Evolutionary conservation across 2,329 filamentous ascomycete species (phyloP).

Genomic region (Dendryphion nanum): DNA sequence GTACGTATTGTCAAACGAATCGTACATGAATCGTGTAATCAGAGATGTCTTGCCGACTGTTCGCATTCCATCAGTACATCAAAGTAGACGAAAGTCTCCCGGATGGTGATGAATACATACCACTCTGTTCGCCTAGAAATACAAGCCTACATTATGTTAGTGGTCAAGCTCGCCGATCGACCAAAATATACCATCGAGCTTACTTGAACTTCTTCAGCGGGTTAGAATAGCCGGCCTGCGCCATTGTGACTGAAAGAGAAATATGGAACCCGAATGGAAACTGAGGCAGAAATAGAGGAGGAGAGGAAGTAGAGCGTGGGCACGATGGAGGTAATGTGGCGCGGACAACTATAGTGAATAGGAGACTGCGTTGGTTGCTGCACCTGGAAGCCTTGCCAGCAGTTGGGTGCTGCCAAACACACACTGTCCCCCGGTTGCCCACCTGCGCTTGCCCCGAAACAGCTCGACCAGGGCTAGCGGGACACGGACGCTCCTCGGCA

Average conservation of each 20-base stretch:
- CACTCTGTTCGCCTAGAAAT: conserved; percentile 97
- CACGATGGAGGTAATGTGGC: no score
- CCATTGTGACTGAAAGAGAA: conserved; percentile 65
- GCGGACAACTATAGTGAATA: no score
- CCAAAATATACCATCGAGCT: conserved; percentile 11
- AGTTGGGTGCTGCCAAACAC: no score
- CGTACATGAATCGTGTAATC: conserved; percentile 99
- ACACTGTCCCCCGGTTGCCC: no score
- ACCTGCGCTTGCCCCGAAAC: no score
- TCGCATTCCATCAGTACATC: conserved; percentile 14
- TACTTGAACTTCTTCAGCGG: conserved; percentile 99
- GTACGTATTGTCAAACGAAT: conserved; percentile 99
- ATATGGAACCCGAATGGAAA: no score
- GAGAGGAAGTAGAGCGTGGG: no score
- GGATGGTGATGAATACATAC: conserved; percentile 59
- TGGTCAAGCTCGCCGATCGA: conserved; percentile 28
- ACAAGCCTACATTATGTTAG: conserved; percentile 66
- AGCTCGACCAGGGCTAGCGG: no score
- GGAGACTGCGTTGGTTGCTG: no score
- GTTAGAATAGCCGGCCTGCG: conserved; percentile 87
- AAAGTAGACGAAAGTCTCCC: neutral
- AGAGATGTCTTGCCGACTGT: conserved; percentile 96
- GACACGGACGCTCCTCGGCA: no score
- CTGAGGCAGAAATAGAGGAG: no score
- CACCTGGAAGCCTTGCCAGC: no score